Evolutionary conservation across 768 basidiomycete species (phyloP), one percentile per base, ranked within the genome.

Genomic region (Dentipellis sp.): DNA sequence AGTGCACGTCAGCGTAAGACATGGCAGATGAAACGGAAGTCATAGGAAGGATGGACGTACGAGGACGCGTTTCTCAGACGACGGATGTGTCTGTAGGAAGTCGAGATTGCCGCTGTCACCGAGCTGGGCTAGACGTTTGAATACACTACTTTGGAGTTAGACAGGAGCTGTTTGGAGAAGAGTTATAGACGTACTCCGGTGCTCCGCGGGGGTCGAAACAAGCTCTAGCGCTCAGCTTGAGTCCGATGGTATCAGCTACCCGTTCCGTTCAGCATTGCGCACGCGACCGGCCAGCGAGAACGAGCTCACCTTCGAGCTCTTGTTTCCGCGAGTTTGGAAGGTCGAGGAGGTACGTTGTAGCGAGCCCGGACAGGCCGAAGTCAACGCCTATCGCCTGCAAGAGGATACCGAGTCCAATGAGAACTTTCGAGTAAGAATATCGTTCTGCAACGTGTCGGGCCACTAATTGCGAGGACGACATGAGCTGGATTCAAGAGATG

Each of bases 201-300:
- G 90, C 80, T 19, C 84, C 88, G 16, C 68, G 72, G 0, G 94
- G 94, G 64, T 97, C 80, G 66, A 82, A 97, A 70, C 94, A 98
- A 0, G 93, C 94, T 61, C 76, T 78, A 51, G 91, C 78, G 72
- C 87, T 86, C 23, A 97, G 74, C 6, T 78, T 77, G 48, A 97
- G 68, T 8, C 95, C 94, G 52, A 98, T 86, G 29, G 81, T 76
- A 66, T 97, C 94, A 38, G 94, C 94, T 91, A 60, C 17, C 45
- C 14, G 35, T 49, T 11, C 8, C 12, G 35, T 42, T 48, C 8
- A 10, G 23, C 11, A 14, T 11, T 29, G 22, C 16, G 17, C 22
- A 11, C 40, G 17, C 10, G 16, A 10, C 1, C 2, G 6, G 37
- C 3, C 14, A 39, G 4, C 4, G 35, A 37, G 23, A 4, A 37